These are phyloP conservation scores for Leucaena leucocephala DNA, from an alignment of 306 rosid genomes.

Conservation along the genomic window DNA sequence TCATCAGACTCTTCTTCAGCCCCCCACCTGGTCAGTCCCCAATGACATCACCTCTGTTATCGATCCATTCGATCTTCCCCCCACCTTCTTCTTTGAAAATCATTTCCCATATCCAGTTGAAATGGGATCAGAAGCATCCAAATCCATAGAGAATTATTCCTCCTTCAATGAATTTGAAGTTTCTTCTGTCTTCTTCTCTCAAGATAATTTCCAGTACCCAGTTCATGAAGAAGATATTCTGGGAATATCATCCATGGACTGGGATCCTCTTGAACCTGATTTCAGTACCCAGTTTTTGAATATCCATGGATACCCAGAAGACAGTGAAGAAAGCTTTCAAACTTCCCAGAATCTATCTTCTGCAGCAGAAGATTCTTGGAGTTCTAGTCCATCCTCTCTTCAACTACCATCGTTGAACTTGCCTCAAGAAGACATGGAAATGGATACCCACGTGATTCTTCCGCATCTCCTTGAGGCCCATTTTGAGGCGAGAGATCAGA, in stretches of 20 bases:
- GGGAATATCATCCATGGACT: constrained; percentile 38
- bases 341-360: constrained; percentile 28
- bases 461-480: constrained; percentile 46
- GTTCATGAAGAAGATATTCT: constrained; percentile 24
- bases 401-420: constrained; percentile 37
- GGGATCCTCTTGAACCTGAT: constrained; percentile 32
- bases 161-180: constrained; percentile 31
- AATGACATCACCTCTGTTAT: constrained; percentile 23
- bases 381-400: constrained; percentile 42
- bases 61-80: constrained; percentile 27
- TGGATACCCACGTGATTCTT: constrained; percentile 35
- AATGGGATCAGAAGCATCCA: constrained; percentile 36
- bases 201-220: constrained; percentile 22
- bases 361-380: constrained; percentile 42
- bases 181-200: constrained; percentile 4
- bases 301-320: constrained; percentile 27
- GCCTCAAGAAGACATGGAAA: constrained; percentile 49
- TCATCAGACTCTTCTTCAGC: constrained; percentile 30
- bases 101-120: constrained; percentile 13
- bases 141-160: constrained; percentile 38
- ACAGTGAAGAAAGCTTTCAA: constrained; percentile 44
- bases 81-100: constrained; percentile 19
- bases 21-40: constrained; percentile 39
- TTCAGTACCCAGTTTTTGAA: constrained; percentile 1
- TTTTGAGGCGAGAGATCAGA: constrained; percentile 45